These are phyloP conservation scores for Mentha longifolia DNA, from an alignment of 257 asterid genomes.

Conservation along the genomic window DNA sequence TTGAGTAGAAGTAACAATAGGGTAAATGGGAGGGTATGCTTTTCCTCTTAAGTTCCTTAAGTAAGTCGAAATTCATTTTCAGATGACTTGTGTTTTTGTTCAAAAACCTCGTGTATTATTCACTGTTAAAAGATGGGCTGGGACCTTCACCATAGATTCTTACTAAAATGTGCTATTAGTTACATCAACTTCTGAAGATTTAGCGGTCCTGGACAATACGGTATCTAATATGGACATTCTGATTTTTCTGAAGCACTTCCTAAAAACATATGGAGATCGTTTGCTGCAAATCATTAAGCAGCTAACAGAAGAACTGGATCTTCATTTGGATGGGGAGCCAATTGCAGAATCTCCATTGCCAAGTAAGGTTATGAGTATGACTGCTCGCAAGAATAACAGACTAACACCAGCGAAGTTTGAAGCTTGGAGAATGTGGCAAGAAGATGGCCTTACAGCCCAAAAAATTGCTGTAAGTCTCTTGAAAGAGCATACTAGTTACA, in stretches of 20 bases:
- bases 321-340: slow-evolving; percentile 66
- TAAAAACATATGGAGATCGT: slow-evolving; percentile 72
- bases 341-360: slow-evolving; percentile 46
- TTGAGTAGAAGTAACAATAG: no score
- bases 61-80: slow-evolving; percentile 2
- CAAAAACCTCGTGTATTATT: not conserved
- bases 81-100: not conserved
- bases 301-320: slow-evolving; percentile 58
- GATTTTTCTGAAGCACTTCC: slow-evolving; percentile 62
- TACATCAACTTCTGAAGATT: slow-evolving; percentile 4
- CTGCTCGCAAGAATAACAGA: slow-evolving; percentile 43
- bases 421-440: slow-evolving; percentile 99
- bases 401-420: slow-evolving; percentile 73
- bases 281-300: slow-evolving; percentile 58
- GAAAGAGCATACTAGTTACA: slow-evolving; percentile 16
- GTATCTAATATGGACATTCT: slow-evolving; percentile 40
- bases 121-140: not conserved
- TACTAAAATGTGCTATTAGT: slow-evolving; percentile 10
- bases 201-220: not conserved
- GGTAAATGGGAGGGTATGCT: not conserved
- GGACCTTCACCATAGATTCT: not conserved
- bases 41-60: not conserved
- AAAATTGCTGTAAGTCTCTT: slow-evolving; percentile 70
- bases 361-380: slow-evolving; percentile 37
- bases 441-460: slow-evolving; percentile 61